Base-by-base conservation (phyloP, 257 asterid species). In the Jaltomata sinuosa region DNA sequence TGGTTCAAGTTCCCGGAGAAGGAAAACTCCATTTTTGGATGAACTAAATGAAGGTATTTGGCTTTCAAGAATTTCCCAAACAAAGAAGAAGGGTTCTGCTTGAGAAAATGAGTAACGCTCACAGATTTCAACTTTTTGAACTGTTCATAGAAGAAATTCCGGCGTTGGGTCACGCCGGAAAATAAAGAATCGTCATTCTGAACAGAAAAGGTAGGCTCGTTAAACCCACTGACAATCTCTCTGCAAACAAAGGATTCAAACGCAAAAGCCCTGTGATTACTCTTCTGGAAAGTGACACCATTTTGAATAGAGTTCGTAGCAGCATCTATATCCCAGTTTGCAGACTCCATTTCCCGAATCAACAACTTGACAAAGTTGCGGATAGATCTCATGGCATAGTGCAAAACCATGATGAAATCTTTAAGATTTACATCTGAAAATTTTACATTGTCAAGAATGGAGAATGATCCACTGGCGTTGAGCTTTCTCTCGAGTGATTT, bases 1-100 rank as follows among this genome's bases (percentile, higher is more conserved):
- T 95, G 98, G 84, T 92, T 92, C 85, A 97, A 80, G 79, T 93
- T 95, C 57, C 99, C 98, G 57, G 91, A 91, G 50, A 97, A 92
- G 8, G 98, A 97, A 62, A 91, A 92, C 52, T 97, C 99, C 99
- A 97, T 95, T 86, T 95, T 94, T 19, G 98, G 99, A 77, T 96
- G 98, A 79, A 96, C 91, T 90, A 96, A 18, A 9, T 88, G 91
- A 16, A 96, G 94, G 79, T 96, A 96, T 89, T 92, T 96, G 0
- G 90, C 88, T 54, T 92, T 94, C 92, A 94, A 82, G 81, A 96
- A 93, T 36, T 89, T 94, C 49, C 94, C 97, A 3, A 94, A 89
- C 15, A 79, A 40, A 22, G 97, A 94, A 83, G 80, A 84, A 1
- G 97, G 93, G 34, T 90, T 91, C 3, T 89, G 92, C 84, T 91